A percentile compares a stretch with the other conserved stretches of the same genome.
phyloP scores from a whole-genome alignment of 768 basidiomycete species.

The Podaxis mareebaensis region DNA sequence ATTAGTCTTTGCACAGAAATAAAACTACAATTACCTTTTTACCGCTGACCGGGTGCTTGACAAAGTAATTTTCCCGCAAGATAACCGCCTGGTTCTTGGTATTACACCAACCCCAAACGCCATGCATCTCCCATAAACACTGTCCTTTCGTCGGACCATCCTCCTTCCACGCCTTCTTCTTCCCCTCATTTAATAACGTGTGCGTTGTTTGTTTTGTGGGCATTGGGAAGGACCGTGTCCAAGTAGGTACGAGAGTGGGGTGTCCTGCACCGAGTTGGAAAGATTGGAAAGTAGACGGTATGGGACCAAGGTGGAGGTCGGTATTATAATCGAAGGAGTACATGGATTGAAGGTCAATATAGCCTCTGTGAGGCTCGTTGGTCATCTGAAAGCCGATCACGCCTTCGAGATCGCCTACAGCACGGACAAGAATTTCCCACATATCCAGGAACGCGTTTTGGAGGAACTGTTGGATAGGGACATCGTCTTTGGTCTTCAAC shows the following conservation, averaged over 20 bases:
- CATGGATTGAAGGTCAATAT: slow-evolving; percentile 78
- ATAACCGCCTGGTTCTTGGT: slow-evolving; percentile 68
- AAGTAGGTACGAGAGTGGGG: slow-evolving; percentile 75
- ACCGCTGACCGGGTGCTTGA: slow-evolving; percentile 62
- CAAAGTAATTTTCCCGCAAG: slow-evolving; percentile 84
- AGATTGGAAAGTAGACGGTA: slow-evolving; percentile 83
- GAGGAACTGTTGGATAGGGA: slow-evolving; percentile 78
- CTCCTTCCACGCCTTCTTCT: slow-evolving; percentile 64
- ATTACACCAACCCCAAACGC: slow-evolving; percentile 89
- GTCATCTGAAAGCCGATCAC: slow-evolving; percentile 94
- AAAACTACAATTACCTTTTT: slow-evolving; percentile 49
- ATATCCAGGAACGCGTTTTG: slow-evolving; percentile 81
- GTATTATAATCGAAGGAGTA: slow-evolving; percentile 93
- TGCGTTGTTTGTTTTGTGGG: slow-evolving; percentile 70
- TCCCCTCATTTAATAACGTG: slow-evolving; percentile 58
- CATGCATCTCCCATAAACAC: slow-evolving; percentile 91
- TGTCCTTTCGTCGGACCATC: slow-evolving; percentile 72
- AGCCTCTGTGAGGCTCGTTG: slow-evolving; percentile 95
- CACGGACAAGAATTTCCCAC: slow-evolving; percentile 65
- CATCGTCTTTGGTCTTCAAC: slow-evolving; percentile 50
- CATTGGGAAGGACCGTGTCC: slow-evolving; percentile 86
- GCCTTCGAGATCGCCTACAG: slow-evolving; percentile 71
- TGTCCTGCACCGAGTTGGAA: slow-evolving; percentile 92
- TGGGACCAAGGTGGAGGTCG: slow-evolving; percentile 81
- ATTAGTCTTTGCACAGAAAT: neutral